Percentiles rank a stretch among this genome's conserved stretches.
Conservation (phyloP, 768 basidiomycete genomes). For the Pisolithus tinctorius region DNA sequence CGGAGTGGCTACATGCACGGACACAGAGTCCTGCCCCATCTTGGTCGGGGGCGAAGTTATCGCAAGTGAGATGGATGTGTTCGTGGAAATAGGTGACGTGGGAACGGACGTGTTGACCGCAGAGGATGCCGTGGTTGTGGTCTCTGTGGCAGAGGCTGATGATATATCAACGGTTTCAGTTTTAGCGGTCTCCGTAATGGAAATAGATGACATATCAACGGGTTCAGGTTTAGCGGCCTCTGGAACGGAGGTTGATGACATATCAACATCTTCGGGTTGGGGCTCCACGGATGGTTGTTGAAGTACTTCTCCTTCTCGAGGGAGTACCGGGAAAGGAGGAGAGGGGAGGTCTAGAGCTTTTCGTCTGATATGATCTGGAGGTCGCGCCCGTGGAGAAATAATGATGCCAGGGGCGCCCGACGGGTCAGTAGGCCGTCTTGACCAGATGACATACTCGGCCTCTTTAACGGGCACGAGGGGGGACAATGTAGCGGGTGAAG, state of each 20-base stretch:
- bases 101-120: constrained; percentile 41
- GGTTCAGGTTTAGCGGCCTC: constrained; percentile 34
- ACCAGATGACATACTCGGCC: constrained; percentile 60
- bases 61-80: constrained; percentile 47
- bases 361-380: constrained; percentile 52
- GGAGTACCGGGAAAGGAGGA: constrained; percentile 38
- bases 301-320: constrained; percentile 6
- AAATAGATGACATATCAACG: constrained; percentile 38
- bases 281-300: constrained; percentile 5
- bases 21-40: constrained; percentile 5
- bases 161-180: constrained; percentile 30
- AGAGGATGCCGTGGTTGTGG: constrained; percentile 44
- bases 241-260: constrained; percentile 40
- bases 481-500: constrained; percentile 2
- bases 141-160: constrained; percentile 45
- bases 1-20: constrained; percentile 9
- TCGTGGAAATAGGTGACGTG: constrained; percentile 53
- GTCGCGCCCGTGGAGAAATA: constrained; percentile 57
- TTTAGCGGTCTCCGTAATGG: constrained; percentile 39
- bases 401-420: constrained; percentile 62
- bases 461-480: neutral
- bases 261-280: constrained; percentile 23
- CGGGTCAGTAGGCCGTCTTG: constrained; percentile 61
- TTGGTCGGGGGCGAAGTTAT: constrained; percentile 15
- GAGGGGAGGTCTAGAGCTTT: constrained; percentile 48